These are phyloP conservation scores for Rhodotorula paludigena DNA, from an alignment of 768 basidiomycete genomes.

Conservation along the genomic window DNA sequence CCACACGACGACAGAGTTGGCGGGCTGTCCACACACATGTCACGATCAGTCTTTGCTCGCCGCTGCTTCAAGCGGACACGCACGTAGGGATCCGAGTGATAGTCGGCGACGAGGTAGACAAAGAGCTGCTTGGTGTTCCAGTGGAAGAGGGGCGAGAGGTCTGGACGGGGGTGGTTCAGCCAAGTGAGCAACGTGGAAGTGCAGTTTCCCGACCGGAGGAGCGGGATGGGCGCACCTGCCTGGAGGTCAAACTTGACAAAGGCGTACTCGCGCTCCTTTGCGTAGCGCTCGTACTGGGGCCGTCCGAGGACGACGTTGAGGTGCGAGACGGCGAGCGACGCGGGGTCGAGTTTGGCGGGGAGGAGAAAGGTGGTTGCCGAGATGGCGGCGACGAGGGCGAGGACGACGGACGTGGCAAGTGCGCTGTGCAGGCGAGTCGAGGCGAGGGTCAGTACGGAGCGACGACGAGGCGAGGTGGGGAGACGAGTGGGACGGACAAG, in stretches of 20 bases:
- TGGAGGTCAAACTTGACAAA: slow-evolving; percentile 75
- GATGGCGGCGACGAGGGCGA: slow-evolving; percentile 36
- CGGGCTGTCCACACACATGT: slow-evolving; percentile 17
- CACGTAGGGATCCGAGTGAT: slow-evolving; percentile 67
- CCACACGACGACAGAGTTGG: slow-evolving; percentile 80
- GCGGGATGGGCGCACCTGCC: slow-evolving; percentile 57
- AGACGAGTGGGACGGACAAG: slow-evolving; percentile 46
- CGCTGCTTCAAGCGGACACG: no score
- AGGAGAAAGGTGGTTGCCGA: slow-evolving; percentile 38
- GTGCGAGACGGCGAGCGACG: slow-evolving; percentile 55
- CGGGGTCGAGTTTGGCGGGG: slow-evolving; percentile 54
- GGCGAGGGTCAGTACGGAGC: slow-evolving; percentile 54
- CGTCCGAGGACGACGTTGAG: slow-evolving; percentile 58
- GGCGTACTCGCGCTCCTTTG: slow-evolving; percentile 65
- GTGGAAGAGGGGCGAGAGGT: slow-evolving; percentile 75
- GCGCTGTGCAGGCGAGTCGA: slow-evolving; percentile 54
- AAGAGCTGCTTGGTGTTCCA: slow-evolving; percentile 98
- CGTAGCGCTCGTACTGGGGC: slow-evolving; percentile 12
- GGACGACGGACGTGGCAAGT: slow-evolving; percentile 64
- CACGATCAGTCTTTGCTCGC: background rate
- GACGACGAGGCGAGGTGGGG: background rate
- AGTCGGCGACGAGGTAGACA: slow-evolving; percentile 78
- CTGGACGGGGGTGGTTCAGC: no score
- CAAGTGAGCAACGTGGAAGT: no score
- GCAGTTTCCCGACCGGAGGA: background rate